These are phyloP conservation scores for Linnemannia schmuckeri DNA, from an alignment of 192 early-diverging fungal genomes.

Conservation along the genomic window DNA sequence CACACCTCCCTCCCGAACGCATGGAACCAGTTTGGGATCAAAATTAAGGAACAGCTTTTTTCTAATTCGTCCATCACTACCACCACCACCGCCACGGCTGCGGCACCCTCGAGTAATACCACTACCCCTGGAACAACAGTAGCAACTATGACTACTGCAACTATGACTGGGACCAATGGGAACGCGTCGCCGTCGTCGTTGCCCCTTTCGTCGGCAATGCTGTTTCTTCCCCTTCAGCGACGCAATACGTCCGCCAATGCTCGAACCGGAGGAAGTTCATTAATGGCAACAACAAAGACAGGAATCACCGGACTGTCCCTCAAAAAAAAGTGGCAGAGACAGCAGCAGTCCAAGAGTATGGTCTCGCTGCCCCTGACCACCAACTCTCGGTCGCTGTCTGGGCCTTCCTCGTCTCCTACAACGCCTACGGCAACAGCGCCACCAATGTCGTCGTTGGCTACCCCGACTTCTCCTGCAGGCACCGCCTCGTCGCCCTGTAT, in stretches of 20 bases:
- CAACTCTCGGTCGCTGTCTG: neutral
- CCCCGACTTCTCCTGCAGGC: neutral
- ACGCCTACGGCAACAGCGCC: too few species aligned
- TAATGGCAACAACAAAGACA: neutral
- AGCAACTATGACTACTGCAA: neutral
- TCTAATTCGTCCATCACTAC: neutral
- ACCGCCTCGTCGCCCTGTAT: neutral
- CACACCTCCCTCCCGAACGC: constrained; percentile 6
- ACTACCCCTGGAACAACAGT: neutral
- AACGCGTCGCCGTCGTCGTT: neutral
- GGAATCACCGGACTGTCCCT: neutral
- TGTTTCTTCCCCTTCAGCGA: neutral
- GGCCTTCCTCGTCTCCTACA: neutral
- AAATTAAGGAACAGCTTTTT: constrained; percentile 29
- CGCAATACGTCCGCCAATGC: neutral
- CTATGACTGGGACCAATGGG: neutral
- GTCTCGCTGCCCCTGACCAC: constrained; percentile 16
- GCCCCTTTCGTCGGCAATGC: neutral
- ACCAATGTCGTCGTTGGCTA: neutral
- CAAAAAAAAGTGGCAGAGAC: constrained; percentile 7
- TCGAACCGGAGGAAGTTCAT: neutral
- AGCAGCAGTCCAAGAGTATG: constrained; percentile 30
- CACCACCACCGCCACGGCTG: neutral
- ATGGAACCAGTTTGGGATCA: constrained; percentile 25
- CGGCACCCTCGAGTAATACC: neutral